These are phyloP conservation scores for Claviceps africana DNA, from an alignment of 2,329 filamentous ascomycete species.

Conservation along the genomic window DNA sequence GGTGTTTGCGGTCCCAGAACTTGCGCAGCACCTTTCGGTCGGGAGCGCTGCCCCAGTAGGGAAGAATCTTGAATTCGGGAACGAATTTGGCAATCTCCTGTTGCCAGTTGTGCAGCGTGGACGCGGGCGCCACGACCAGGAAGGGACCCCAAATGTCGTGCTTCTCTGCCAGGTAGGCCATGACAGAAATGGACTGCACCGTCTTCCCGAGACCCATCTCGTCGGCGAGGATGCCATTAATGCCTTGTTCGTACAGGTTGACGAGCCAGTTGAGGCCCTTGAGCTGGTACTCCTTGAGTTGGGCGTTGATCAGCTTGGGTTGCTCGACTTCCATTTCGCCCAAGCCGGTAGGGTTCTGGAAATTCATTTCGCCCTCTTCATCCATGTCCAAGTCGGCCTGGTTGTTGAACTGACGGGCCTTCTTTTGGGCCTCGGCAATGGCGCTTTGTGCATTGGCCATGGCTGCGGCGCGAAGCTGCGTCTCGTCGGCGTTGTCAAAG, in stretches of 20 bases:
- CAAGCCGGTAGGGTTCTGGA: slow-evolving; percentile 93
- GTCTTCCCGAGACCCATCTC: slow-evolving; percentile 99
- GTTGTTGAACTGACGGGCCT: slow-evolving; percentile 85
- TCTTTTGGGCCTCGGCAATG: slow-evolving; percentile 84
- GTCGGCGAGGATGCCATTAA: slow-evolving; percentile 96
- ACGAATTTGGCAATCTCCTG: slow-evolving; percentile 95
- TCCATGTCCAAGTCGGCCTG: slow-evolving; percentile 49
- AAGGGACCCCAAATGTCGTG: slow-evolving; percentile 98
- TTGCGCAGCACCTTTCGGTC: slow-evolving; percentile 94
- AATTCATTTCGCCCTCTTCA: slow-evolving; percentile 97
- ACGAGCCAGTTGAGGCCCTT: slow-evolving; percentile 99
- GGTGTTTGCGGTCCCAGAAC: slow-evolving; percentile 97
- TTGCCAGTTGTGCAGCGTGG: slow-evolving; percentile 97
- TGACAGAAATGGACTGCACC: slow-evolving; percentile 96
- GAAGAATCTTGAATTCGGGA: slow-evolving; percentile 83
- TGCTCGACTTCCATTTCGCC: slow-evolving; percentile 91
- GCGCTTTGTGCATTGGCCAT: slow-evolving; percentile 94
- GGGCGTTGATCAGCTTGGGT: slow-evolving; percentile 81
- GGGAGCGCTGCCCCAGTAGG: slow-evolving; percentile 91
- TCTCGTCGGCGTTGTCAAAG: slow-evolving; percentile 91
- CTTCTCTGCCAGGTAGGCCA: slow-evolving; percentile 94
- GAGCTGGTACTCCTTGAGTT: slow-evolving; percentile 96
- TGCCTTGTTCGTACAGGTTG: slow-evolving; percentile 97
- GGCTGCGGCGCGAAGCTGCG: slow-evolving; percentile 64
- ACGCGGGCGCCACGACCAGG: slow-evolving; percentile 88